phyloP scores from a whole-genome alignment of 1,139 yeast genomes.

The Pichia terricola region DNA sequence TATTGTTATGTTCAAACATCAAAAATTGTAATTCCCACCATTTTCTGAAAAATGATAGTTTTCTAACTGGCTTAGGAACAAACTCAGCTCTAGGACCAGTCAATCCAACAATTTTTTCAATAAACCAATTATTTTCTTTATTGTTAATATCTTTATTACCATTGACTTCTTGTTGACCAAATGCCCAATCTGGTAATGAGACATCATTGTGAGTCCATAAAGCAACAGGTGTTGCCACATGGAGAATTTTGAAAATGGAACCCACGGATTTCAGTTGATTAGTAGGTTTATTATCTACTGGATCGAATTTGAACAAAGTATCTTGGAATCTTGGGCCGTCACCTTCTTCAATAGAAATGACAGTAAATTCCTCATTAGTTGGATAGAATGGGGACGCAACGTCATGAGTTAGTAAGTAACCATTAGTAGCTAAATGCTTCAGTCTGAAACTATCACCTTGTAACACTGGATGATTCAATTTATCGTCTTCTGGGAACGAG shows the following conservation, averaged over 20 bases:
- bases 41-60: constrained; percentile 67
- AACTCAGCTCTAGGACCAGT: constrained; percentile 52
- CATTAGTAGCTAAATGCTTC: constrained; percentile 73
- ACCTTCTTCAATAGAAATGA: constrained; percentile 53
- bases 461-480: constrained; percentile 31
- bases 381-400: constrained; percentile 93
- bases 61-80: constrained; percentile 47
- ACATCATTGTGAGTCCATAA: constrained; percentile 91
- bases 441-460: constrained; percentile 68
- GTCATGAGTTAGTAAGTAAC: constrained; percentile 80
- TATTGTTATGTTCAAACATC: constrained; percentile 91
- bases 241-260: constrained; percentile 59
- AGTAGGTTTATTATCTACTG: constrained; percentile 42
- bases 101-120: constrained; percentile 65
- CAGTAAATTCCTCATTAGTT: constrained; percentile 86
- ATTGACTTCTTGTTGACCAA: constrained; percentile 83
- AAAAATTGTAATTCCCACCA: constrained; percentile 81
- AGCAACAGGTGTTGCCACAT: constrained; percentile 81
- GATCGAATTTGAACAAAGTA: constrained; percentile 70
- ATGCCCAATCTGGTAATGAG: constrained; percentile 89
- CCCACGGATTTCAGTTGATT: constrained; percentile 60
- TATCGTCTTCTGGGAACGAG: constrained; percentile 26
- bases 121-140: constrained; percentile 59
- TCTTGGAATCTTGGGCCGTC: constrained; percentile 52
- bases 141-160: constrained; percentile 80